Percentiles rank a stretch among this genome's conserved stretches.
These are phyloP conservation scores for Zymoseptoria brevis DNA, from an alignment of 2,329 filamentous ascomycete genomes.

Conservation along the genomic window DNA sequence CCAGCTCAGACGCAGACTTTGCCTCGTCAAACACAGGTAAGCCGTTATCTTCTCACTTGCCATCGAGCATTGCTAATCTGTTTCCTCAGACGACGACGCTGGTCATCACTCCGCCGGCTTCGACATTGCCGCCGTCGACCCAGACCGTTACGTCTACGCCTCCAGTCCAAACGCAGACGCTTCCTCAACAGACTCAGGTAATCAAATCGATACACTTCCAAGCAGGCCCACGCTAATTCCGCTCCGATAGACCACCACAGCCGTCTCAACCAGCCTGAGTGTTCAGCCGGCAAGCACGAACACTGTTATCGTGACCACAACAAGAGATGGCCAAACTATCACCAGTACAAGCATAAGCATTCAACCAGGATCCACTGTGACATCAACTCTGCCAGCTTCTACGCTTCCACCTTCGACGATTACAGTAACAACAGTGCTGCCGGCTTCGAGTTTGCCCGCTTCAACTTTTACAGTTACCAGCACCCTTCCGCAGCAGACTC, in stretches of 20 bases:
- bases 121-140: not conserved
- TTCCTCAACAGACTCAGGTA: not conserved
- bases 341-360: not conserved
- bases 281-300: not conserved
- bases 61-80: too few species aligned
- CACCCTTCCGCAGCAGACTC: not conserved
- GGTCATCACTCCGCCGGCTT: not conserved
- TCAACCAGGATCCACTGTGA: not conserved
- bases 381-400: not conserved
- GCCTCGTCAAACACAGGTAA: too few species aligned
- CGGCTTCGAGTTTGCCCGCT: not conserved
- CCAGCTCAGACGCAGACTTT: too few species aligned
- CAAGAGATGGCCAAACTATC: not conserved
- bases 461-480: not conserved
- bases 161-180: not conserved
- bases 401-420: not conserved
- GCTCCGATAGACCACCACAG: not conserved
- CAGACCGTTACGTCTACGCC: not conserved
- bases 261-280: not conserved
- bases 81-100: not conserved
- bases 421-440: not conserved
- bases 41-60: too few species aligned
- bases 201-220: not conserved
- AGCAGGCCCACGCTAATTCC: not conserved
- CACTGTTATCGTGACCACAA: not conserved